Conservation (phyloP, 2,329 filamentous ascomycete species). For the Paraphaeosphaeria sporulosa region DNA sequence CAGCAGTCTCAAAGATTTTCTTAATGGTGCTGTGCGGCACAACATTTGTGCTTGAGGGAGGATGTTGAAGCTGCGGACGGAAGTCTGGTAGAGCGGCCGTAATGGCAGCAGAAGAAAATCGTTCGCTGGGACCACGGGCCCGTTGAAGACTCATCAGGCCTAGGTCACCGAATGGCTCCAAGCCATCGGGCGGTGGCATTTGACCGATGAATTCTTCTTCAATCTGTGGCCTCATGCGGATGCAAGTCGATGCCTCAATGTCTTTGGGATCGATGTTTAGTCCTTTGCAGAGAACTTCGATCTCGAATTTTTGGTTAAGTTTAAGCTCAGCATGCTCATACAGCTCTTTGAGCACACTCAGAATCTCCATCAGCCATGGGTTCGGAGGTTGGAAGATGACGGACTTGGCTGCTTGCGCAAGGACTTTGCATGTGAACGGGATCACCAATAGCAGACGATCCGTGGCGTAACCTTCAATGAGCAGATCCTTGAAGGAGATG, state of each 20-base stretch:
- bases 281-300: constrained; percentile 95
- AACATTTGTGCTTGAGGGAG: constrained; percentile 72
- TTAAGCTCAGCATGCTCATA: constrained; percentile 94
- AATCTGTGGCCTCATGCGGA: constrained; percentile 76
- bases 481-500: constrained; percentile 93
- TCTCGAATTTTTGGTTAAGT: constrained; percentile 97
- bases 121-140: constrained; percentile 68
- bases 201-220: constrained; percentile 64
- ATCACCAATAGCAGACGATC: constrained; percentile 92
- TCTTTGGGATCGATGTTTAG: constrained; percentile 90
- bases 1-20: constrained; percentile 82
- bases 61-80: constrained; percentile 78
- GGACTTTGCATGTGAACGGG: constrained; percentile 95
- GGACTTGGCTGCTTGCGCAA: constrained; percentile 83
- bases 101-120: constrained; percentile 79
- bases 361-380: constrained; percentile 97
- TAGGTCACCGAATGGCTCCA: constrained; percentile 85
- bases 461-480: constrained; percentile 92
- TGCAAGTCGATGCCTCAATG: constrained; percentile 86
- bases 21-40: constrained; percentile 71
- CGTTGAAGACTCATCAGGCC: constrained; percentile 69
- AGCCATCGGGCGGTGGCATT: constrained; percentile 64
- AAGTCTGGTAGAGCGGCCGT: constrained; percentile 85
- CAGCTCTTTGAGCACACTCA: constrained; percentile 87
- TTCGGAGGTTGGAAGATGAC: constrained; percentile 94